Percentiles rank a stretch among this genome's conserved stretches.
These are phyloP conservation scores for Xylaria hypoxylon DNA, from an alignment of 2,329 filamentous ascomycete genomes.

Conservation along the genomic window DNA sequence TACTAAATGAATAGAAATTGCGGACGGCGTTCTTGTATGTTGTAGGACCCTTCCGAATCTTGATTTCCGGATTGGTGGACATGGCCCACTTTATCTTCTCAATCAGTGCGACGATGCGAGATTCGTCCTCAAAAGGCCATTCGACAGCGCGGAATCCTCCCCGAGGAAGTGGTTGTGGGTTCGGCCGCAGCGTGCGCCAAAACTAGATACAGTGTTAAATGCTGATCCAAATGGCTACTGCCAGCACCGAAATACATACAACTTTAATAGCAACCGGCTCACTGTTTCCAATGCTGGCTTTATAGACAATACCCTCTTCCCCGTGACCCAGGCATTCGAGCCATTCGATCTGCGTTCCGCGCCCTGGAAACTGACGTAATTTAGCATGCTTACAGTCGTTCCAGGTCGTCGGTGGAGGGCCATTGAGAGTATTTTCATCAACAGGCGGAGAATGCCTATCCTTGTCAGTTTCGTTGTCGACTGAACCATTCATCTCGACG, in stretches of 20 bases:
- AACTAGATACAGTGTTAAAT: constrained; percentile 22
- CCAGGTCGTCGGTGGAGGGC: constrained; percentile 18
- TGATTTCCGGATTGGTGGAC: constrained; percentile 16
- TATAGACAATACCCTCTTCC: constrained; percentile 6
- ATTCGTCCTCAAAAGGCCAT: constrained; percentile 25
- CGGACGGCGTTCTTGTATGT: constrained; percentile 4
- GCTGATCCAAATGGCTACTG: not conserved
- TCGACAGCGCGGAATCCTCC: constrained; percentile 17
- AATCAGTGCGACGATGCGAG: constrained; percentile 17
- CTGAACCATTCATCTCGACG: constrained; percentile 7
- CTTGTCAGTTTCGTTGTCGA: constrained; percentile 16
- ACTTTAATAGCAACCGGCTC: constrained; percentile 17
- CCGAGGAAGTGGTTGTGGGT: constrained; percentile 12
- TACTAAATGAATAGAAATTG: constrained; percentile 20
- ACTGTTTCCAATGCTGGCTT: constrained; percentile 6
- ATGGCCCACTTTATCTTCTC: constrained; percentile 30
- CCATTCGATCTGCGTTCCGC: constrained; percentile 8
- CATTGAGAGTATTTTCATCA: constrained; percentile 25
- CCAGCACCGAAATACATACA: constrained; percentile 17
- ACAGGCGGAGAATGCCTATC: constrained; percentile 8
- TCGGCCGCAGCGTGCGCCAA: constrained; percentile 16
- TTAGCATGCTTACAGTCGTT: constrained; percentile 23
- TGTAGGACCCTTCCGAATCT: constrained; percentile 12
- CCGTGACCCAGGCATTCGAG: constrained; percentile 9
- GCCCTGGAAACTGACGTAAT: constrained; percentile 22